Conservation (phyloP, 2,329 filamentous ascomycete genomes). For the Beauveria sp. region DNA sequence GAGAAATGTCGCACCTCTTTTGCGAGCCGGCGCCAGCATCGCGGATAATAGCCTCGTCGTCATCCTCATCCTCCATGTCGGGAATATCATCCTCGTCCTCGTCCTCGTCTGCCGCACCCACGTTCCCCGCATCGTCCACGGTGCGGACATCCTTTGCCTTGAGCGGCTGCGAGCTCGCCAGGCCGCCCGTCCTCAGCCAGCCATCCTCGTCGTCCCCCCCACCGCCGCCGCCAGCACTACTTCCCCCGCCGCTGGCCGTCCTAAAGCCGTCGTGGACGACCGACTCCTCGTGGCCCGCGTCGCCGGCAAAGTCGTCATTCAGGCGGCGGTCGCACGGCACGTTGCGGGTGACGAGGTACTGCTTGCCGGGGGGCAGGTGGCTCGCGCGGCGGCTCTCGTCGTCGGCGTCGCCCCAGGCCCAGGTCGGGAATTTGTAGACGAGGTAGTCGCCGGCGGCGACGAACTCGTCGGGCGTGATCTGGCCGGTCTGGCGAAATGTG, state of each 20-base stretch:
- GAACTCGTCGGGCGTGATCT: conserved; percentile 97
- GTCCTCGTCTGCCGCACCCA: conserved; percentile 62
- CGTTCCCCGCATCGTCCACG: conserved; percentile 80
- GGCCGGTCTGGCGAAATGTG: conserved; percentile 86
- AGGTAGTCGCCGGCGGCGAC: conserved; percentile 93
- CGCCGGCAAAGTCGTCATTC: conserved; percentile 87
- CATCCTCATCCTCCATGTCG: conserved; percentile 97
- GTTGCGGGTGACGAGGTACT: conserved; percentile 90
- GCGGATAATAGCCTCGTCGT: conserved; percentile 91
- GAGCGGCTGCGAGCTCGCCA: conserved; percentile 66
- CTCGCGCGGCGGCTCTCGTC: conserved; percentile 68
- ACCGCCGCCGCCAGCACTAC: conserved; percentile 32
- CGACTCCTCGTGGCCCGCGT: conserved; percentile 78
- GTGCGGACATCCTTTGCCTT: conserved; percentile 77
- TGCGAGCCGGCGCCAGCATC: conserved; percentile 50
- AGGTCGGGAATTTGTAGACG: conserved; percentile 97
- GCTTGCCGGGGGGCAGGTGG: conserved; percentile 82
- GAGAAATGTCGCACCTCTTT: conserved; percentile 33
- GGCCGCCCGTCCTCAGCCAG: conserved; percentile 82
- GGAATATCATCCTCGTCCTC: conserved; percentile 77
- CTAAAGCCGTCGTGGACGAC: conserved; percentile 68
- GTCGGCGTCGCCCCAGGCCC: conserved; percentile 91
- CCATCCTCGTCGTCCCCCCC: conserved; percentile 68
- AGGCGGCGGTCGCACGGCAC: conserved; percentile 89
- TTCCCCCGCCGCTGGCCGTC: conserved; percentile 24